Evolutionary conservation across 257 asterid genomes (phyloP).

Genomic region (Scutellaria barbata): DNA sequence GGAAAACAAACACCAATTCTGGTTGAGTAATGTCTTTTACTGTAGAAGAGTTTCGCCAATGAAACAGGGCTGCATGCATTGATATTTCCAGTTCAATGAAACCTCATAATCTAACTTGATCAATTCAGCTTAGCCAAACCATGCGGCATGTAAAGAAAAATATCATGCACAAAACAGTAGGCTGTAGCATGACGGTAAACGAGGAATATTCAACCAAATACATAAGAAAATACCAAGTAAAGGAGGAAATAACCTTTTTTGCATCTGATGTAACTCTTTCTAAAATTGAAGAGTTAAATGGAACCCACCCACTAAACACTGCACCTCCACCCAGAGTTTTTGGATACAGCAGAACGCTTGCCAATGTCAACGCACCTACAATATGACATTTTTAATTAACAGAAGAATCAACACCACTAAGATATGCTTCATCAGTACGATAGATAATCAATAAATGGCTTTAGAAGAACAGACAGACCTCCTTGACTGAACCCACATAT

Average conservation of each 20-base stretch:
- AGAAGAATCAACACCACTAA: slow-evolving; percentile 19
- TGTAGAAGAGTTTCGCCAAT: background rate
- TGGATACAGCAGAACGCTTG: slow-evolving; percentile 87
- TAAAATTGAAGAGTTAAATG: slow-evolving; percentile 70
- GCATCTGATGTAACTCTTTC: slow-evolving; percentile 73
- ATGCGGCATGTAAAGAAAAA: background rate
- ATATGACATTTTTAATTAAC: slow-evolving; percentile 24
- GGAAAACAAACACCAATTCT: slow-evolving; percentile 2
- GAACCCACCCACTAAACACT: slow-evolving; percentile 97
- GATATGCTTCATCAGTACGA: background rate
- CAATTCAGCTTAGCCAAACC: background rate
- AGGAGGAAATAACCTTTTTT: slow-evolving; percentile 57
- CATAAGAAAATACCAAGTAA: slow-evolving; percentile 7
- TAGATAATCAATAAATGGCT: background rate
- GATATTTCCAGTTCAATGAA: background rate
- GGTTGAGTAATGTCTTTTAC: background rate
- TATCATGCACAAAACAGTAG: background rate
- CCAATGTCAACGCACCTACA: slow-evolving; percentile 91
- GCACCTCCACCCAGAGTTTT: slow-evolving; percentile 96
- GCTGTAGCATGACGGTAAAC: slow-evolving; percentile 10
- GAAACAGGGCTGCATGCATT: background rate
- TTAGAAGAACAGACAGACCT: slow-evolving; percentile 49
- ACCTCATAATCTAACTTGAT: background rate
- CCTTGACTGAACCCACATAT: slow-evolving; percentile 98
- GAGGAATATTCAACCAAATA: background rate